phyloP scores from a whole-genome alignment of 1,139 yeast genomes.

The Debaryomyces fabryi region DNA sequence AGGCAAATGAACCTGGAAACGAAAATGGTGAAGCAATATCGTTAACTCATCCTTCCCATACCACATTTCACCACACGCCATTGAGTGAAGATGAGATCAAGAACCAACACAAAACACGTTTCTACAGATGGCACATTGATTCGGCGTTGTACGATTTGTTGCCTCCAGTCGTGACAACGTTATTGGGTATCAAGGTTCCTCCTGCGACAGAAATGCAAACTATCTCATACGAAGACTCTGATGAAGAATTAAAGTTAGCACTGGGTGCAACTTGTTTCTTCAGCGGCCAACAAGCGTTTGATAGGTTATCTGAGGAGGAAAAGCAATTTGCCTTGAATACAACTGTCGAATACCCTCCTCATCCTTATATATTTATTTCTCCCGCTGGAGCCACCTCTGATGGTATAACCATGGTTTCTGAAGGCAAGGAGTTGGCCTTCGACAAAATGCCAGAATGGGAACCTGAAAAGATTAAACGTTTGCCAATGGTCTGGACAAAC shows the following conservation, averaged over 20 bases:
- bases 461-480: constrained; percentile 65
- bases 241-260: constrained; percentile 64
- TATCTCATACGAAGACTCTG: constrained; percentile 67
- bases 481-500: constrained; percentile 91
- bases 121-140: constrained; percentile 93
- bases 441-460: constrained; percentile 83
- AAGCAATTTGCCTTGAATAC: constrained; percentile 73
- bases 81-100: constrained; percentile 63
- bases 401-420: constrained; percentile 83
- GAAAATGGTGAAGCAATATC: constrained; percentile 57
- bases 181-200: constrained; percentile 83
- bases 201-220: constrained; percentile 45
- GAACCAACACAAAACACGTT: constrained; percentile 66
- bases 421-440: constrained; percentile 67
- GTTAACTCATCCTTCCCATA: constrained; percentile 82
- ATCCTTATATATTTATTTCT: constrained; percentile 82
- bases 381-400: constrained; percentile 81
- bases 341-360: constrained; percentile 85
- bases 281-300: constrained; percentile 77
- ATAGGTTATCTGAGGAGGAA: constrained; percentile 65
- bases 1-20: constrained; percentile 68
- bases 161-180: constrained; percentile 84
- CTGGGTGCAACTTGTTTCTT: constrained; percentile 90
- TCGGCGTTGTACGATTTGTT: constrained; percentile 83
- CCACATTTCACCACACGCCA: constrained; percentile 70